These are phyloP conservation scores for Trypanosoma congolense DNA, from an alignment of 208 protist genomes.

Conservation along the genomic window DNA sequence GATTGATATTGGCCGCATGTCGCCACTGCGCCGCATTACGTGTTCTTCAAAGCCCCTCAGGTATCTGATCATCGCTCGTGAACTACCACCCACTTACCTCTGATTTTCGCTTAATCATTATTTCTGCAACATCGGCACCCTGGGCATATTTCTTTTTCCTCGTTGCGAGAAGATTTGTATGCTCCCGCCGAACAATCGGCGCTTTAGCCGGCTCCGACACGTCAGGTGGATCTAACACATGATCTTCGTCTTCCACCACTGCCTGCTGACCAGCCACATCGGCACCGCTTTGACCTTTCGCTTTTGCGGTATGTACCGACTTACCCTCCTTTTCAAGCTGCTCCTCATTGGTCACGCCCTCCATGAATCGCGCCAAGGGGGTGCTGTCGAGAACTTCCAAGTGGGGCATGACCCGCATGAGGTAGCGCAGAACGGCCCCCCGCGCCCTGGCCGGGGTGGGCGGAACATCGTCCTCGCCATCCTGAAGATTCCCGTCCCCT, in stretches of 20 bases:
- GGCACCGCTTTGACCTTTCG: neutral
- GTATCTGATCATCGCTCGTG: neutral
- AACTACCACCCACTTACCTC: constrained; percentile 34
- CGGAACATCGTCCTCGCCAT: neutral
- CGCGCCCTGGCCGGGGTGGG: neutral
- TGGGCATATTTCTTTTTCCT: constrained; percentile 24
- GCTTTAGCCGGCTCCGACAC: constrained; percentile 22
- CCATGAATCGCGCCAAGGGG: constrained; percentile 1
- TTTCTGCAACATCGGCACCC: constrained; percentile 31
- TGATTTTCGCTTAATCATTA: constrained; percentile 30
- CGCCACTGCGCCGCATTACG: no score
- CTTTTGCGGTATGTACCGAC: neutral
- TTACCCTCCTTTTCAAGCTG: neutral
- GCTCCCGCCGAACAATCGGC: constrained; percentile 63
- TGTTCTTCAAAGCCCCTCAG: no score
- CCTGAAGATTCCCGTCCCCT: neutral
- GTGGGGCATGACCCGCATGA: constrained; percentile 7
- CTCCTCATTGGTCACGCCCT: neutral
- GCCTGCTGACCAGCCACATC: constrained; percentile 1
- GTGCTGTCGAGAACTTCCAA: constrained; percentile 18
- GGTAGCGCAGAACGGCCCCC: neutral
- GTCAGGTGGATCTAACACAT: constrained; percentile 43
- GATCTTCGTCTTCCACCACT: constrained; percentile 47
- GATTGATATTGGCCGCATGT: no score
- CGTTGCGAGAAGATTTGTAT: constrained; percentile 25